Evolutionary conservation across 768 basidiomycete genomes (phyloP), one percentile per base, ranked within the genome.

Genomic region (Tricholoma bakamatsutake): DNA sequence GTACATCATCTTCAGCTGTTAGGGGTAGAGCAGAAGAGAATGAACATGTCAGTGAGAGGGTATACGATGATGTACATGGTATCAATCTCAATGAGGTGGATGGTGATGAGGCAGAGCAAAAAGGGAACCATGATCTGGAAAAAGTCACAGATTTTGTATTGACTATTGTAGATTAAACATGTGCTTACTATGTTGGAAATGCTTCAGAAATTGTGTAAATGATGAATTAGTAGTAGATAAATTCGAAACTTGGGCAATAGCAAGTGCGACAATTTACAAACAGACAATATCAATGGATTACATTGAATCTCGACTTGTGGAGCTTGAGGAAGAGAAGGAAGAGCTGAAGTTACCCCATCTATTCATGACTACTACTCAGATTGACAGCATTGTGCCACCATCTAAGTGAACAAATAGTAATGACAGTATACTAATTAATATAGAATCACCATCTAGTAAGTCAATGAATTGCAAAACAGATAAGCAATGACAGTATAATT

Each of bases 81-180:
- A 24, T 24, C 21, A 3, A 24, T 24, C 21, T 24, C 21, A 24
- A 24, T 24, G 21, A 1, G 21, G 21, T 24, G 21, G 21, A 24
- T 24, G 21, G n/a, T n/a, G 30, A 42, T 6, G 34, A 48, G 30
- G 55, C 37, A 48, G 55, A 30, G 31, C 24, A 18, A 13, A 49
- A 56, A 33, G 48, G 33, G 35, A 39, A 51, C 13, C 31, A 28
- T 33, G 49, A 56, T 42, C 43, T 56, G 15, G 24, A 49, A 33
- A 37, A 50, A 24, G 12, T 55, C 31, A 37, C 54, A 3, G 47
- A 55, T 27, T 55, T 37, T 27, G 30, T 55, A 21, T 33, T 40
- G 17, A 56, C 47, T 33, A 50, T 56, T 13, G 17, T 37, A 18
- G 21, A 49, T 30, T 56, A 50, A 50, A 31, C 28, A 31, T 31